These are phyloP conservation scores for Populus trichocarpa DNA, from an alignment of 441 rosid genomes.

Conservation along the genomic window DNA sequence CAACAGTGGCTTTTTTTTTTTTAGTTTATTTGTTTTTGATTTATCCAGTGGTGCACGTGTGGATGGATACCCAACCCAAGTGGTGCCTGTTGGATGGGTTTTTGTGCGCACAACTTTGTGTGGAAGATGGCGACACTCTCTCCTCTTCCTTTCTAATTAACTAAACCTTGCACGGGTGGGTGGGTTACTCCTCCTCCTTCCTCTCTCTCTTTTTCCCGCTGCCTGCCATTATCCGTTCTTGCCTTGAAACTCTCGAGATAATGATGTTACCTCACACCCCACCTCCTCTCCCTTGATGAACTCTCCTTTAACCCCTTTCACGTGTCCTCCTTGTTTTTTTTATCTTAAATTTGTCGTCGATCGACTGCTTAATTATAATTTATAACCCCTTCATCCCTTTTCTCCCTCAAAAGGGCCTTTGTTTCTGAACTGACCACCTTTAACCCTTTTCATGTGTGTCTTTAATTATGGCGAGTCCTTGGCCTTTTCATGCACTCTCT, in stretches of 20 bases:
- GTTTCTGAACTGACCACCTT: neutral
- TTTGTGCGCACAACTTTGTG: slow-evolving; percentile 29
- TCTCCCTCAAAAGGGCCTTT: neutral
- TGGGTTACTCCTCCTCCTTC: neutral
- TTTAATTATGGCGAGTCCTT: neutral
- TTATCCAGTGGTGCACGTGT: slow-evolving; percentile 39
- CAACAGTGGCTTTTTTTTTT: neutral
- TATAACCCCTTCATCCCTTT: neutral
- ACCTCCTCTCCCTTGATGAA: slow-evolving; percentile 1
- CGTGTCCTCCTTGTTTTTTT: neutral
- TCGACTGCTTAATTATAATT: neutral
- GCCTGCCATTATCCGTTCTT: no score
- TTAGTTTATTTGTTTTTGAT: slow-evolving; percentile 1
- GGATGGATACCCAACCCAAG: slow-evolving; percentile 19
- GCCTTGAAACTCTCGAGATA: neutral
- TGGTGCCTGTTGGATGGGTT: slow-evolving; percentile 19
- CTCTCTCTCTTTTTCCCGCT: neutral
- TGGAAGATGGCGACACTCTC: slow-evolving; percentile 30
- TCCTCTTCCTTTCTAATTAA: neutral
- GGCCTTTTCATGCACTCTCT: neutral
- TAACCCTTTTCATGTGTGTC: neutral
- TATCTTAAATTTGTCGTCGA: neutral
- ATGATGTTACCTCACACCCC: slow-evolving; percentile 15
- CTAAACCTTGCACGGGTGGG: slow-evolving; percentile 22
- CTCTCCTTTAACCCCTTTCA: neutral